Evolutionary conservation across 257 asterid species (phyloP), one percentile per base, ranked within the genome.

Genomic region (Solanum pimpinellifolium): DNA sequence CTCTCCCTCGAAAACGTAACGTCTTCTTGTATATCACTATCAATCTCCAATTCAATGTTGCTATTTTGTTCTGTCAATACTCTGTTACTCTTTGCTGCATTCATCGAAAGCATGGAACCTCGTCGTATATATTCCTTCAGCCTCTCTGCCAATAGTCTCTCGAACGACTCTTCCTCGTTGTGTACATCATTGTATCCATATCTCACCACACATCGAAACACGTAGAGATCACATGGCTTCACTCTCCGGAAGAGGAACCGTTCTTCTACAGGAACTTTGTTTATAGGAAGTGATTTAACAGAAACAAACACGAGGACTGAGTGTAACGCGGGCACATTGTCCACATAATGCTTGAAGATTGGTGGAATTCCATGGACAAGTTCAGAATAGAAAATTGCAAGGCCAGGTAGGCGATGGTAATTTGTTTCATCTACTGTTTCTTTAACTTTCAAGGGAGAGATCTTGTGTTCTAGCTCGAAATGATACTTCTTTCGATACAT

Each of bases 321-420:
- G 86, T 93, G 95, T 12, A 94, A 87, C 3, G 90, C 94, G 0
- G 94, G 95, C 0, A 93, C 94, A 12, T 92, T 93, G 3, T 82
- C 91, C 4, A 92, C 91, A 2, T 92, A 94, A 68, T 93, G 98
- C 87, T 85, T 86, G 93, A 94, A 93, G 16, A 94, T 93, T 0
- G 94, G 96, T 3, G 96, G 96, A 25, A 94, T 94, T 4, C 96
- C 98, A 3, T 93, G 95, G 0, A 93, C 96, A 9, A 94, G 90
- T 65, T 92, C 98, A 0, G 94, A 92, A 68, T 94, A 93, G 82
- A 94, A 92, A 37, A 94, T 80, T 7, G 95, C 95, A 2, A 94
- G 88, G 18, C 98, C 95, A 0, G 92, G 93, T 20, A 93, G 16
- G 2, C 95, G 90, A 16, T 41, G 86, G 2, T 89, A 76, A 8